Percentiles rank a stretch among this genome's conserved stretches.
Evolutionary conservation across 176 grass and related monocot genomes (phyloP).

Genomic region (Zizania latifolia): DNA sequence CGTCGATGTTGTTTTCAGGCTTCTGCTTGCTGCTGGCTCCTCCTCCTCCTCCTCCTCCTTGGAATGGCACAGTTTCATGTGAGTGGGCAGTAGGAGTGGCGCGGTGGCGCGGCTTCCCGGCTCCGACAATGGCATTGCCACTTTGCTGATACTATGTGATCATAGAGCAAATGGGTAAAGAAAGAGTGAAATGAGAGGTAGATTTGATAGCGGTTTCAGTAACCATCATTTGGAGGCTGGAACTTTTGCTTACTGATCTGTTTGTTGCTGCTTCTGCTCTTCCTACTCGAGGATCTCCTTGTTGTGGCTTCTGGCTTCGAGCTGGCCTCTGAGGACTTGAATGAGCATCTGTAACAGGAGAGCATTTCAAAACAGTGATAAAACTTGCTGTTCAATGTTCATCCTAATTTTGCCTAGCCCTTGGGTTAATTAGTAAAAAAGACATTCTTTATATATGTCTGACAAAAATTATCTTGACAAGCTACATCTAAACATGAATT

Average conservation of each 20-base stretch:
- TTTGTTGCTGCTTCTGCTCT: slow-evolving; percentile 16
- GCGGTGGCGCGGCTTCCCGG: slow-evolving; percentile 28
- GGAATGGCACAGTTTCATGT: slow-evolving; percentile 63
- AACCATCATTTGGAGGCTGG: background rate
- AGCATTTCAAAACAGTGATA: background rate
- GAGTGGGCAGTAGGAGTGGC: slow-evolving; percentile 7
- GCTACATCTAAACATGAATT: background rate
- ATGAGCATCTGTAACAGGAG: slow-evolving; percentile 35
- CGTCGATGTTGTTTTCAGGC: slow-evolving; percentile 33
- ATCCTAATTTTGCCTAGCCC: background rate
- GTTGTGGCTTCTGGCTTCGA: slow-evolving; percentile 28
- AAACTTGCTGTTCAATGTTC: background rate
- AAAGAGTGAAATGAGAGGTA: background rate
- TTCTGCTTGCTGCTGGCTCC: background rate
- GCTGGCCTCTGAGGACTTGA: slow-evolving; percentile 34
- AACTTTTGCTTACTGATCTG: slow-evolving; percentile 28
- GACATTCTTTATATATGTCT: background rate
- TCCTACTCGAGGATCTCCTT: slow-evolving; percentile 29
- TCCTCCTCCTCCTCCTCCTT: slow-evolving; percentile 29
- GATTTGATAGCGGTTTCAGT: background rate
- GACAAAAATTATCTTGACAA: background rate
- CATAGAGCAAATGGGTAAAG: background rate
- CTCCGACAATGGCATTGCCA: slow-evolving; percentile 18
- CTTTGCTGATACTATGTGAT: slow-evolving; percentile 17
- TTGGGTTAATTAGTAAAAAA: background rate